Percentiles rank a stretch among this genome's conserved stretches.
Evolutionary conservation across 202 grass and related monocot species (phyloP).

Genomic region (Musa balbisiana): DNA sequence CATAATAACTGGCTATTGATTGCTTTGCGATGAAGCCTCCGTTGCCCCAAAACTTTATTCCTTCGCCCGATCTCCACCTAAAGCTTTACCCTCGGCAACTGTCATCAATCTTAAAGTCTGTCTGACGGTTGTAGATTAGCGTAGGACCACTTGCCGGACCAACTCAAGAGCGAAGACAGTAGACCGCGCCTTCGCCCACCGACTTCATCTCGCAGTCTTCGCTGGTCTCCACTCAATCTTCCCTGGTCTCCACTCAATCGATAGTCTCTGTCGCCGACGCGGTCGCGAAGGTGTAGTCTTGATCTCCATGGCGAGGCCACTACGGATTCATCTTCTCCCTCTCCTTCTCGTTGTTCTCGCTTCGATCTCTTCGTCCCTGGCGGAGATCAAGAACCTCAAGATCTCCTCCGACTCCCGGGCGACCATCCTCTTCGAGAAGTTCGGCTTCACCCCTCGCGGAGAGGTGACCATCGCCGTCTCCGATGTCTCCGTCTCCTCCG

Average conservation of each 20-base stretch:
- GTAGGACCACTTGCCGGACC: background rate
- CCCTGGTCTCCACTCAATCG: too few species aligned
- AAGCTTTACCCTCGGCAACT: too few species aligned
- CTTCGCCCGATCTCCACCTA: too few species aligned
- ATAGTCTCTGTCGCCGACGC: background rate
- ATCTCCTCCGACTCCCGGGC: constrained; percentile 2
- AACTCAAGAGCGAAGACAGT: background rate
- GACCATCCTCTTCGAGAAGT: constrained; percentile 21
- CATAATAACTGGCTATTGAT: too few species aligned
- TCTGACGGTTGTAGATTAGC: too few species aligned
- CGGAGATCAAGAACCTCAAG: constrained; percentile 16
- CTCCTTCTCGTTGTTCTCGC: background rate
- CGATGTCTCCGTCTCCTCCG: background rate
- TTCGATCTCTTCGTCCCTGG: background rate
- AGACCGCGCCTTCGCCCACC: background rate
- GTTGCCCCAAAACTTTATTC: too few species aligned
- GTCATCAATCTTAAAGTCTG: background rate
- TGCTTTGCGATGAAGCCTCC: too few species aligned
- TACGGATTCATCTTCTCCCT: background rate
- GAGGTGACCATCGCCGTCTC: background rate
- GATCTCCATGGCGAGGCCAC: background rate
- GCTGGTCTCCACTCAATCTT: too few species aligned
- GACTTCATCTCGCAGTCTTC: background rate
- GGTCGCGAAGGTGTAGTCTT: background rate
- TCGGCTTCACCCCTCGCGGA: constrained; percentile 9